Conservation (phyloP, 306 rosid species). For the Medicago ruthenica region DNA sequence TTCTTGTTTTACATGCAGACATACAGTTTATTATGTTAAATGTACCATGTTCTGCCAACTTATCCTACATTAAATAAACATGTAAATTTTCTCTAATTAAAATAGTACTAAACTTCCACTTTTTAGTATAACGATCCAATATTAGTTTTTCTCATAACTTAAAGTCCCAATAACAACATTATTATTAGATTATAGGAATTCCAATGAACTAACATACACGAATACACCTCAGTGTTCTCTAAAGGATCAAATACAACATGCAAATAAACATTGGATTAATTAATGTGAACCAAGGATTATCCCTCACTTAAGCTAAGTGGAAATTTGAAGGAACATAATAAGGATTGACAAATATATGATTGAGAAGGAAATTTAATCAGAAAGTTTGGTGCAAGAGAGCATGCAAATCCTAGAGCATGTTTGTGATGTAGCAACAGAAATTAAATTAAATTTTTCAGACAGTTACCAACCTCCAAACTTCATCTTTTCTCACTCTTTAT, state of each 20-base stretch:
- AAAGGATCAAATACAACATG: conserved; percentile 29
- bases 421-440: conserved; percentile 90
- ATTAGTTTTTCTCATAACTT: conserved; percentile 25
- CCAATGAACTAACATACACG: not conserved
- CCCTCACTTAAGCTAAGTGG: conserved; percentile 53
- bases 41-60: conserved; percentile 20
- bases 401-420: conserved; percentile 61
- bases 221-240: conserved; percentile 4
- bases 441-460: conserved; percentile 41
- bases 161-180: too few relatives aligned
- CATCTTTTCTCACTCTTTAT: conserved; percentile 43
- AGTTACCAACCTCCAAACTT: conserved; percentile 78
- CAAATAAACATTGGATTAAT: conserved; percentile 32
- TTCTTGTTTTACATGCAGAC: not conserved
- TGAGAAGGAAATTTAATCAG: conserved; percentile 98
- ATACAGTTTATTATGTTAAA: not conserved
- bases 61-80: conserved; percentile 8
- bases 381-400: conserved; percentile 88
- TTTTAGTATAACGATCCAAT: conserved; percentile 1
- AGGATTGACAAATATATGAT: conserved; percentile 53
- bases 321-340: conserved; percentile 66
- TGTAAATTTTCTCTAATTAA: conserved; percentile 1
- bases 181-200: too few relatives aligned
- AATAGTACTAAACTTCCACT: conserved; percentile 1
- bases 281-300: conserved; percentile 41